Conservation (phyloP, 73 alveolate genomes). For the Stentor roeselii region DNA sequence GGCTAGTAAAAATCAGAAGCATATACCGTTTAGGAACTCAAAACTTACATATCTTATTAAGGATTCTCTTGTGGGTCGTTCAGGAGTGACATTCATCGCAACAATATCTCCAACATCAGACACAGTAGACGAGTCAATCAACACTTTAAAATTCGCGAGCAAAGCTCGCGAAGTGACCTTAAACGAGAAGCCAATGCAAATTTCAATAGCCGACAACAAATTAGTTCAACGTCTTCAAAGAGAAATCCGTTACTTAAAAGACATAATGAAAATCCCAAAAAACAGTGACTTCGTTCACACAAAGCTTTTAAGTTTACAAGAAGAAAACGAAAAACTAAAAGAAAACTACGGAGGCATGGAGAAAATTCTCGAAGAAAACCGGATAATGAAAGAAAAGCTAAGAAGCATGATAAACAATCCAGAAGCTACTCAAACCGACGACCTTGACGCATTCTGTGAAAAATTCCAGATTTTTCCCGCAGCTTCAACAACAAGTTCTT, state of each 20-base stretch:
- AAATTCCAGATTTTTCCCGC: neutral
- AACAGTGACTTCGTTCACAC: constrained; percentile 34
- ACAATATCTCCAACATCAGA: constrained; percentile 76
- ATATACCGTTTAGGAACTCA: constrained; percentile 85
- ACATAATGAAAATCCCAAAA: constrained; percentile 60
- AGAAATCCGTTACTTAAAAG: constrained; percentile 74
- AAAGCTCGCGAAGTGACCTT: constrained; percentile 73
- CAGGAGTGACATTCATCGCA: constrained; percentile 69
- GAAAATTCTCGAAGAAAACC: constrained; percentile 63
- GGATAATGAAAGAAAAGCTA: constrained; percentile 57
- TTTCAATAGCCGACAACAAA: constrained; percentile 75
- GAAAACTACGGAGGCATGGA: constrained; percentile 50
- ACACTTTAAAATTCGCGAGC: constrained; percentile 86
- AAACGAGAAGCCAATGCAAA: constrained; percentile 64
- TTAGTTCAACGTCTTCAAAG: constrained; percentile 64
- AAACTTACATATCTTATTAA: constrained; percentile 77
- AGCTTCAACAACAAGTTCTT: neutral
- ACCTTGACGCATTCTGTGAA: neutral
- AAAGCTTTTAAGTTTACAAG: constrained; percentile 38
- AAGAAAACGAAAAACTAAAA: constrained; percentile 67
- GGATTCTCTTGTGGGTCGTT: constrained; percentile 83
- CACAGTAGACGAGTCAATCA: constrained; percentile 72
- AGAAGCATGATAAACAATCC: constrained; percentile 8
- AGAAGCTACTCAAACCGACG: neutral
- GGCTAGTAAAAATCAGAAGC: constrained; percentile 35